Evolutionary conservation across 202 grass and related monocot species (phyloP).

Genomic region (Schoenoplectus tabernaemontani): DNA sequence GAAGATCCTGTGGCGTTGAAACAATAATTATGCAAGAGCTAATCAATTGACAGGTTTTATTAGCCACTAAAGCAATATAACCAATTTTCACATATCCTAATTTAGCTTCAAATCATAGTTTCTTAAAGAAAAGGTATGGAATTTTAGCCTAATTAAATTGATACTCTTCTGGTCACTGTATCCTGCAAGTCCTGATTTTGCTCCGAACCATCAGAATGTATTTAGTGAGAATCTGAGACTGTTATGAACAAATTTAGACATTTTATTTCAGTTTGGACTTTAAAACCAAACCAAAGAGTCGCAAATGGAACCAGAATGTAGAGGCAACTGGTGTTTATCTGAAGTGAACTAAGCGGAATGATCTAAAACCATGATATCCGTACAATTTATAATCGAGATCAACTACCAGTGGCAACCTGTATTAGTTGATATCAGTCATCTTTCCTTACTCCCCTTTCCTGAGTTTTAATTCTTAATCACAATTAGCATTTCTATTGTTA

Average conservation of each 20-base stretch:
- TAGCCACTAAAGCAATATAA: not conserved
- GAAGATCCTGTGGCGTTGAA: not conserved
- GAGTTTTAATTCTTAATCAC: not conserved
- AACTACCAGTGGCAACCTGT: too few species aligned
- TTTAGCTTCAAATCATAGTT: not conserved
- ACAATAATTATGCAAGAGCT: not conserved
- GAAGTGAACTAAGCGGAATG: too few species aligned
- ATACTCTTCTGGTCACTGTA: not conserved
- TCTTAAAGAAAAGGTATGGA: not conserved
- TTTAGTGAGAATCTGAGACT: too few species aligned
- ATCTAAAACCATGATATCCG: too few species aligned
- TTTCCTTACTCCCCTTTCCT: too few species aligned
- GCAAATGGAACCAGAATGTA: too few species aligned
- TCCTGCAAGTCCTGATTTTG: too few species aligned
- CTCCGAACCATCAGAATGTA: too few species aligned
- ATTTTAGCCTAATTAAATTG: not conserved
- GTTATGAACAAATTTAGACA: not conserved
- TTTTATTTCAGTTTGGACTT: not conserved
- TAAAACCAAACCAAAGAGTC: not conserved
- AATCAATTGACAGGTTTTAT: not conserved
- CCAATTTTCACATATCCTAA: not conserved
- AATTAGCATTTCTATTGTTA: not conserved
- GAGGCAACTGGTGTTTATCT: too few species aligned
- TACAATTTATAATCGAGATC: too few species aligned
- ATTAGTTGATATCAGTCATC: too few species aligned